A percentile compares a stretch with the other conserved stretches of the same genome.
Conservation (phyloP, 192 early-diverging fungal species). For the Gryganskiella cystojenkinii region DNA sequence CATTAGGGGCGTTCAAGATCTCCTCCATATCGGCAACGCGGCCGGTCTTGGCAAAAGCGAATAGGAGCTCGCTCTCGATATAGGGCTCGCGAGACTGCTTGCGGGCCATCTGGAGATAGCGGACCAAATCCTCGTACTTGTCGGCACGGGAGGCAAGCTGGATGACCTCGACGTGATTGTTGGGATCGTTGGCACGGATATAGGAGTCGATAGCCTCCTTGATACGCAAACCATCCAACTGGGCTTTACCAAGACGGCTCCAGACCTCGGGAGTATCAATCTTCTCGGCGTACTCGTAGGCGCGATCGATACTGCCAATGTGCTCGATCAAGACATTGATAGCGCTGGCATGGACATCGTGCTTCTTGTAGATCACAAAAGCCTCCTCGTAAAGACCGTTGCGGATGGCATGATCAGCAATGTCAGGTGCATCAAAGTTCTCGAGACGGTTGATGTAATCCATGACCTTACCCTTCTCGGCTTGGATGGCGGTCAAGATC, state of each 20-base stretch:
- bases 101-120: conserved; percentile 96
- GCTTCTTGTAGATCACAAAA: conserved; percentile 95
- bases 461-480: conserved; percentile 92
- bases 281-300: conserved; percentile 95
- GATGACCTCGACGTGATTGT: conserved; percentile 92
- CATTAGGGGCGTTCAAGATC: conserved; percentile 91
- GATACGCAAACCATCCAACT: conserved; percentile 89
- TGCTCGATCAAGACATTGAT: conserved; percentile 94
- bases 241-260: conserved; percentile 95
- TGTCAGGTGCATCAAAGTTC: conserved; percentile 98
- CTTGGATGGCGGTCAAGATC: conserved; percentile 94
- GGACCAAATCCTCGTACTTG: conserved; percentile 95
- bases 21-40: conserved; percentile 94
- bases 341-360: conserved; percentile 88
- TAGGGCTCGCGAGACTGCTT: conserved; percentile 94
- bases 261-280: conserved; percentile 91
- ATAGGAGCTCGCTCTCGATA: conserved; percentile 96
- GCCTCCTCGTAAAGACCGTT: conserved; percentile 95
- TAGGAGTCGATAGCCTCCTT: conserved; percentile 99
- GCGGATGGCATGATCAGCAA: conserved; percentile 95
- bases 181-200: conserved; percentile 93
- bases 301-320: conserved; percentile 93
- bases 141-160: conserved; percentile 79
- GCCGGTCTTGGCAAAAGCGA: conserved; percentile 96
- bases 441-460: conserved; percentile 91